Evolutionary conservation across 352 stramenopile genomes (phyloP), one percentile per base, ranked within the genome.

Genomic region (Pythium periplocum): DNA sequence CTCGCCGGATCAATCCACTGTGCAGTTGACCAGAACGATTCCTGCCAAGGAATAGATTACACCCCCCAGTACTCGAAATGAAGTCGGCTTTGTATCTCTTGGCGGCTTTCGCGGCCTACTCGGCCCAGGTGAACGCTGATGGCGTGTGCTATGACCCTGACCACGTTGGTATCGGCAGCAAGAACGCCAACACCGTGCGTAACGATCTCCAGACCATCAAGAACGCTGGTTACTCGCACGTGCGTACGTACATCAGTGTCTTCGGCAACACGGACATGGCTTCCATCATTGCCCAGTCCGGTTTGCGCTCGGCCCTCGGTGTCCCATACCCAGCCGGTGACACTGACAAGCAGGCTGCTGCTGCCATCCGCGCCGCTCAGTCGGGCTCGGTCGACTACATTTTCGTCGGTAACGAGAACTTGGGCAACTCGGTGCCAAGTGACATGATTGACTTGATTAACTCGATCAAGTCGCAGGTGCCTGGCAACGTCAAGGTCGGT

Each of bases 401-500:
- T 48, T 81, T 89, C 53, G 68, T 87, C 32, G 78, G 75, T 17
- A 89, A 89, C 52, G 78, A 89, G 62, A 87, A 89, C 69, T 55
- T 86, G 49, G 69, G 57, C 1, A 49, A 53, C 6, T 68, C 54
- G 31, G 66, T 82, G 10, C 71, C 73, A 1, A 60, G 57, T 7
- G 65, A 51, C 34, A 76, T 83, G 61, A 73, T 77, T 57, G 48
- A 59, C n/a, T 59, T 79, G 37, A 87, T 87, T 53, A 49, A 71
- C 43, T 47, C 62, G 33, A 71, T 86, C 62, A 84, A 87, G 63
- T 35, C 45, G 0, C 57, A 66, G 35, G 69, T 84, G 26, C 68
- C 68, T 1, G 38, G 51, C 6, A 60, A 58, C 48, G 69, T 83
- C 56, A 71, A 79, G 57, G 78, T 88, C 55, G 78, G 78, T 48